Evolutionary conservation across 2,329 filamentous ascomycete species (phyloP).

Genomic region (Seiridium cupressi): DNA sequence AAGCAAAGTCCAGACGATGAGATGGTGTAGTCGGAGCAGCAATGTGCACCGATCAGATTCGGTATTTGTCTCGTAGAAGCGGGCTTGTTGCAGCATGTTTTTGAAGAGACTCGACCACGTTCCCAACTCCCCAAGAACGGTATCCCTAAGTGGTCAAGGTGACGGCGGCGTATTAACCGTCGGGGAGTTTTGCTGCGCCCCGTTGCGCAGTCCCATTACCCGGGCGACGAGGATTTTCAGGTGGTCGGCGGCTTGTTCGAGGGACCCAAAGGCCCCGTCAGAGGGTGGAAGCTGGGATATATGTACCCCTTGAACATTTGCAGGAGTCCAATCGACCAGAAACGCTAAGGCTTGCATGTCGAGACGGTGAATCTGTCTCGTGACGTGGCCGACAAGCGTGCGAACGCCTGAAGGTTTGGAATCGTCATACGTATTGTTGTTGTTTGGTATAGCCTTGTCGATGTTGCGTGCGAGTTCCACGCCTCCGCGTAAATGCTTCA

Average conservation of each 20-base stretch:
- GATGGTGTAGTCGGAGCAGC: constrained; percentile 31
- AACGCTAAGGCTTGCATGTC: constrained; percentile 33
- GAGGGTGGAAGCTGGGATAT: constrained; percentile 11
- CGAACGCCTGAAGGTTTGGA: constrained; percentile 13
- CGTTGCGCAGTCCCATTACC: constrained; percentile 27
- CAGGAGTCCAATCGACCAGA: constrained; percentile 32
- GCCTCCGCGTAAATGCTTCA: constrained; percentile 33
- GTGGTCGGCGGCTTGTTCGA: constrained; percentile 30
- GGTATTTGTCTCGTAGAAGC: constrained; percentile 10
- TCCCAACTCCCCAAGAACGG: constrained; percentile 20
- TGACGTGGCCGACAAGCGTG: constrained; percentile 26
- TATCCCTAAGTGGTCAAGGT: constrained; percentile 11
- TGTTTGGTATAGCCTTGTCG: constrained; percentile 11
- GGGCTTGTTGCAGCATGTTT: constrained; percentile 18
- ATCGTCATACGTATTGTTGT: constrained; percentile 10
- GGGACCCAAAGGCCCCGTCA: constrained; percentile 21
- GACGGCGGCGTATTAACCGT: constrained; percentile 8
- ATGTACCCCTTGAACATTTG: constrained; percentile 20
- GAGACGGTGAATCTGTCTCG: constrained; percentile 32
- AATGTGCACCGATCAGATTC: constrained; percentile 16
- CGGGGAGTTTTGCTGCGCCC: constrained; percentile 17
- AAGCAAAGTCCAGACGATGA: constrained; percentile 23
- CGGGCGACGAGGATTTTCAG: constrained; percentile 27
- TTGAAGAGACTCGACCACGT: constrained; percentile 25
- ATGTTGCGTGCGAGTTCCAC: constrained; percentile 27